Evolutionary conservation across 2,329 filamentous ascomycete genomes (phyloP).

Genomic region (Neophaeococcomyces mojaviensis): DNA sequence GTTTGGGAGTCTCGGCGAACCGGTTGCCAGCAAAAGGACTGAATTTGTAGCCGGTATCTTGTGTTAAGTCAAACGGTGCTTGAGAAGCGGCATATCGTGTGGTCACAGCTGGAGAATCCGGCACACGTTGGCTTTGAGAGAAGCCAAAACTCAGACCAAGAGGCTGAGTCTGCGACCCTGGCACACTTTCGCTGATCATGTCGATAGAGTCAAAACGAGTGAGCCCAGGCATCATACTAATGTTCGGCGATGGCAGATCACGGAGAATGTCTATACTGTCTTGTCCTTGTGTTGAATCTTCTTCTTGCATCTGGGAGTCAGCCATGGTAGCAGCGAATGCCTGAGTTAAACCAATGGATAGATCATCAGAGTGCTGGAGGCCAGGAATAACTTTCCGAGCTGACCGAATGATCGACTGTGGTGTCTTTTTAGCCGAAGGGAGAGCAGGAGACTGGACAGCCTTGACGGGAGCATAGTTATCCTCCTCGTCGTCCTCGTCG

Average conservation of each 20-base stretch:
- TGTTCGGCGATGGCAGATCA: conserved; percentile 44
- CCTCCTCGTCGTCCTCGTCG: conserved; percentile 50
- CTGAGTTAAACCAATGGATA: conserved; percentile 67
- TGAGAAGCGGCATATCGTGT: conserved; percentile 28
- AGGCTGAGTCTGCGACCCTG: conserved; percentile 33
- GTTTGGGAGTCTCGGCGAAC: conserved; percentile 45
- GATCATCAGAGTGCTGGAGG: conserved; percentile 43
- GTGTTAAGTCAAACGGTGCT: conserved; percentile 55
- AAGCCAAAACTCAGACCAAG: conserved; percentile 48
- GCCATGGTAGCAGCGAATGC: conserved; percentile 89
- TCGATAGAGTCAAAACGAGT: conserved; percentile 55
- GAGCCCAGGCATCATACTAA: conserved; percentile 49
- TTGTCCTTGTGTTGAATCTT: conserved; percentile 31
- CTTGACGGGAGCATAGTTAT: conserved; percentile 25
- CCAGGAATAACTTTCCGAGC: conserved; percentile 65
- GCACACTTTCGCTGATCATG: conserved; percentile 51
- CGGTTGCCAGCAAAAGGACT: conserved; percentile 64
- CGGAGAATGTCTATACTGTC: conserved; percentile 46
- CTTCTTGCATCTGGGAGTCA: conserved; percentile 34
- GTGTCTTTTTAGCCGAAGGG: conserved; percentile 32
- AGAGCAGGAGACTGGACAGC: conserved; percentile 21
- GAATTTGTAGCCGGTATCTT: conserved; percentile 69
- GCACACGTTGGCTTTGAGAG: conserved; percentile 50
- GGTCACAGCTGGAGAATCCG: conserved; percentile 18
- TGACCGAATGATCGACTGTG: conserved; percentile 59